These are phyloP conservation scores for Fusarium oxysporum DNA, from an alignment of 2,329 filamentous ascomycete species.

Conservation along the genomic window DNA sequence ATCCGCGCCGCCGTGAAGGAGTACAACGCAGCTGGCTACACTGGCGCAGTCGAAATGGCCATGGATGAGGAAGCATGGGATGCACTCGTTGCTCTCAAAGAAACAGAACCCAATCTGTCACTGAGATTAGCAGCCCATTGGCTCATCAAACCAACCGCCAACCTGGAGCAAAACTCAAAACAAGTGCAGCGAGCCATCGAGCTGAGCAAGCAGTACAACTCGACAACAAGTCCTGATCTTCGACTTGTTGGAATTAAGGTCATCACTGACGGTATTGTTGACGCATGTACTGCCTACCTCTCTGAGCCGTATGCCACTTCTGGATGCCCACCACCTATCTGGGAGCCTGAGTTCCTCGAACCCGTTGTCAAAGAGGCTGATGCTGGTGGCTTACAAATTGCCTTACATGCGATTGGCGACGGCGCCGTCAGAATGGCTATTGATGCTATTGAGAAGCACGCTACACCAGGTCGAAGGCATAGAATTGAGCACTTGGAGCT, in stretches of 20 bases:
- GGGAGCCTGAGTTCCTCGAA: constrained; percentile 61
- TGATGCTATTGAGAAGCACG: constrained; percentile 59
- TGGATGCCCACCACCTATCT: constrained; percentile 60
- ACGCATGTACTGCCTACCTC: constrained; percentile 70
- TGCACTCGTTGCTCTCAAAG: constrained; percentile 57
- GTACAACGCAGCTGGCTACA: constrained; percentile 65
- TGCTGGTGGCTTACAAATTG: constrained; percentile 65
- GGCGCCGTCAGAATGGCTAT: constrained; percentile 66
- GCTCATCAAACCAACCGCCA: constrained; percentile 61
- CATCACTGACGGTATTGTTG: constrained; percentile 71
- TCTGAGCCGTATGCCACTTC: constrained; percentile 65
- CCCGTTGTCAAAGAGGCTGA: constrained; percentile 65
- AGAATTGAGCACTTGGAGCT: constrained; percentile 74
- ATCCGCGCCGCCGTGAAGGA: constrained; percentile 60
- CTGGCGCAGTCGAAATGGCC: constrained; percentile 68
- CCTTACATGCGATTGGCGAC: constrained; percentile 73
- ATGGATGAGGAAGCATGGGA: constrained; percentile 70
- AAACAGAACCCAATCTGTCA: constrained; percentile 38
- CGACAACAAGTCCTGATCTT: constrained; percentile 50
- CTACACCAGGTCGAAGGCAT: constrained; percentile 60
- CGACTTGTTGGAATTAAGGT: constrained; percentile 71
- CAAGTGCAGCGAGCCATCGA: constrained; percentile 64
- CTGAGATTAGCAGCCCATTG: constrained; percentile 66
- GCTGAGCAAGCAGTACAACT: constrained; percentile 52
- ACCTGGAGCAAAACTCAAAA: constrained; percentile 47